Base-by-base conservation (phyloP, 345 rosid species). In the Viola odorata region DNA sequence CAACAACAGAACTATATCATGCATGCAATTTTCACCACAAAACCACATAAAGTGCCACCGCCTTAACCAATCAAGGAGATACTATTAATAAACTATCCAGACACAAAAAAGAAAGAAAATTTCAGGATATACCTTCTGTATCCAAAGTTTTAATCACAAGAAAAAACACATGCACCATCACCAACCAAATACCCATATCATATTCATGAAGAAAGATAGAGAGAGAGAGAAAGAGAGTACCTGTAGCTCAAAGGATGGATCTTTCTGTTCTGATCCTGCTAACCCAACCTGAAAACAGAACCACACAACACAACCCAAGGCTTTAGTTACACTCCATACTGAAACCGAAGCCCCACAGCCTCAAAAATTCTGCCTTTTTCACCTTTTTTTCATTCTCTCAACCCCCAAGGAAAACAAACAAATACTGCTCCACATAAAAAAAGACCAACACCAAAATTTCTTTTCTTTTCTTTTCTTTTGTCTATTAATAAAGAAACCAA, bases 251-350 rank as follows among this genome's bases (percentile, higher is more conserved):
- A 75, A 67, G 75, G 68, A 67, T 66, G 77, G 82, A 84, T 81
- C 77, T 73, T 75, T 60, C 65, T 59, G 62, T 75, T 60, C 65
- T 62, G 62, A 70, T 75, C 73, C 54, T 62, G 74, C 80, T 70
- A 73, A 61, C 73, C 77, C 77, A 68, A 78, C 69, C 78, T 75
- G 73, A 73, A 81, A 78, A 80, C 75, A 82, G 75, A 88, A 75
- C 91, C 95, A 86, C 95, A 77, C 50, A 5, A 23, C 50, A 66
- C 67, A 53, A 12, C 51, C 53, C 53, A 60, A 53, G 60, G 55
- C 49, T 63, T 45, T 53, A 52, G 50, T 63, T 64, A 63, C 74
- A 45, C 59, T 45, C 55, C 62, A 60, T 67, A 47, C 50, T 9
- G 11, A 47, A 4, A 64, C 47, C 62, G 67, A 73, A 60, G 47